Evolutionary conservation across 192 early-diverging fungal genomes (phyloP).

Genomic region (Chytriomyces sp.): DNA sequence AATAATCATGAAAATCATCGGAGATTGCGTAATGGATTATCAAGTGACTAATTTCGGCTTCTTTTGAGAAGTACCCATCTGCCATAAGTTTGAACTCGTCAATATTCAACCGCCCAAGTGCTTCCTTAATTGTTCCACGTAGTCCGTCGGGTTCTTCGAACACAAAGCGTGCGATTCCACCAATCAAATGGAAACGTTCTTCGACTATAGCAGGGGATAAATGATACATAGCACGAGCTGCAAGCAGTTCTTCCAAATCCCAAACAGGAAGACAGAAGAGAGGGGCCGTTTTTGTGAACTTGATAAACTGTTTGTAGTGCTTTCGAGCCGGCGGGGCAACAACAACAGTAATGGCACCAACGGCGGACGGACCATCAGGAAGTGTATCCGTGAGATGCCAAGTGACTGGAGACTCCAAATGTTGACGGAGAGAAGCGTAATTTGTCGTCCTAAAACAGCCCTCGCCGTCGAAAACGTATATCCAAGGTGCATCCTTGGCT

Average conservation of each 20-base stretch:
- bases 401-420: no score
- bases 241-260: conserved; percentile 17
- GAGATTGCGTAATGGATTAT: conserved; percentile 9
- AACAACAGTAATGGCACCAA: conserved; percentile 24
- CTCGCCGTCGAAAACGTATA: no score
- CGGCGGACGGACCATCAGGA: conserved; percentile 20
- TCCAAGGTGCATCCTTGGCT: no score
- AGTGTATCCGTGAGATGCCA: no score
- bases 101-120: conserved; percentile 4
- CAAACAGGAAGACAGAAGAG: conserved; percentile 19
- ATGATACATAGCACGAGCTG: conserved; percentile 19
- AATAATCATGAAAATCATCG: not conserved
- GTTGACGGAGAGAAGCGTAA: no score
- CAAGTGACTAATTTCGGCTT: conserved; percentile 24
- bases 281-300: conserved; percentile 20
- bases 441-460: no score
- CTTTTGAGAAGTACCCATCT: conserved; percentile 9
- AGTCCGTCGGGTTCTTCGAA: conserved; percentile 7
- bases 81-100: conserved; percentile 12
- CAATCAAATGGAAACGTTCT: conserved; percentile 14
- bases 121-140: not conserved
- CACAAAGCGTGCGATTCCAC: conserved; percentile 25
- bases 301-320: conserved; percentile 24
- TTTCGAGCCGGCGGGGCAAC: conserved; percentile 17
- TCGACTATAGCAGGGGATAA: not conserved